Conservation (phyloP, 78 protist genomes). For the Dictyostelium brefeldianum region DNA sequence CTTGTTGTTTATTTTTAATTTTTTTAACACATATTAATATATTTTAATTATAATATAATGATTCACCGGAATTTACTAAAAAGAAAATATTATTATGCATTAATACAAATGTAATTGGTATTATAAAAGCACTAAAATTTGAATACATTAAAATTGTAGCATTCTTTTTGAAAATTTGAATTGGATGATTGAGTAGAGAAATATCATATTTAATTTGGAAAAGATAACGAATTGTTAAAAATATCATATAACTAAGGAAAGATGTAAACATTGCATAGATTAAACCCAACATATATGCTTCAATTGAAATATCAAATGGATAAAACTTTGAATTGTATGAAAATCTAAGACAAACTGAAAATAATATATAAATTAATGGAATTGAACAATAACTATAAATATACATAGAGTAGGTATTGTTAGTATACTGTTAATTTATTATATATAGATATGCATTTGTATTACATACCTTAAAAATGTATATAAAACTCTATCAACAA, state of each 20-base stretch:
- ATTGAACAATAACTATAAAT: slow-evolving; percentile 53
- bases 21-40: no score
- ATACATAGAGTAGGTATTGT: no score
- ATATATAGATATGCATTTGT: no score
- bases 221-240: slow-evolving; percentile 38
- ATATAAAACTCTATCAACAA: slow-evolving; percentile 63
- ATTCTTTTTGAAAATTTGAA: slow-evolving; percentile 35
- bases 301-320: slow-evolving; percentile 41
- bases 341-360: slow-evolving; percentile 35
- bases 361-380: slow-evolving; percentile 53
- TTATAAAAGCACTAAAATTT: slow-evolving; percentile 45
- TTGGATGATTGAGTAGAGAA: slow-evolving; percentile 54
- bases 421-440: no score
- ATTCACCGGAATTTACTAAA: slow-evolving; percentile 33
- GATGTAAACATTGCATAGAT: slow-evolving; percentile 56
- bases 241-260: slow-evolving; percentile 27
- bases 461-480: slow-evolving; percentile 38
- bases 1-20: neutral
- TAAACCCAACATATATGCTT: slow-evolving; percentile 9
- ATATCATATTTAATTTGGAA: slow-evolving; percentile 52
- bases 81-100: slow-evolving; percentile 59
- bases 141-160: slow-evolving; percentile 21
- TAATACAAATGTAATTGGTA: slow-evolving; percentile 60
- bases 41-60: neutral
- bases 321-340: slow-evolving; percentile 16